Conservation (phyloP, 495 filamentous ascomycete species). For the Venustampulla echinocandica region DNA sequence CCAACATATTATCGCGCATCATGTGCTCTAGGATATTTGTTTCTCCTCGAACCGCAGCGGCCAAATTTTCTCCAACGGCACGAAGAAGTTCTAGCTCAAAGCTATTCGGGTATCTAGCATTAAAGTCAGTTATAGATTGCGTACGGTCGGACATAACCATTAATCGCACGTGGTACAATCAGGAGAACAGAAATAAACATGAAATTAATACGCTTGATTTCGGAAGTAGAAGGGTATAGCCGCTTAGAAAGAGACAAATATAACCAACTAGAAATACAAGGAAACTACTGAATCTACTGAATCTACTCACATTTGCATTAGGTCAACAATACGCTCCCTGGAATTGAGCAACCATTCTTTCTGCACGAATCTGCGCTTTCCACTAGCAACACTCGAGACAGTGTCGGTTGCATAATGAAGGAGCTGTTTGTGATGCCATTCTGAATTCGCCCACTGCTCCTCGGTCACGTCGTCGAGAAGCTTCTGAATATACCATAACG, state of each 20-base stretch:
- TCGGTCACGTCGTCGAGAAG: neutral
- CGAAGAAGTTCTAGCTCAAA: neutral
- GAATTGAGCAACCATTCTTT: constrained; percentile 7
- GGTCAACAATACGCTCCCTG: neutral
- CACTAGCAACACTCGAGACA: constrained; percentile 13
- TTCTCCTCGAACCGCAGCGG: constrained; percentile 29
- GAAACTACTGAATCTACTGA: neutral
- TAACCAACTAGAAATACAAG: no score
- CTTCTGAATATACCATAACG: neutral
- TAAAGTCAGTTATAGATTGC: neutral
- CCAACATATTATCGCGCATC: constrained; percentile 30
- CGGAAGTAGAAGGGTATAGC: no score
- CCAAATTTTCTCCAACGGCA: constrained; percentile 32
- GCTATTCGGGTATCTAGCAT: neutral
- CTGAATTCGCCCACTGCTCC: neutral
- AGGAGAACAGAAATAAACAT: no score
- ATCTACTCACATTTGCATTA: no score
- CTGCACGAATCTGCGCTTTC: neutral
- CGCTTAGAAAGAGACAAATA: no score
- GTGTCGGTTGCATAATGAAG: constrained; percentile 9
- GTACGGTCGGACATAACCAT: neutral
- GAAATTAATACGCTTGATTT: no score
- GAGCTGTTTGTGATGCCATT: constrained; percentile 4
- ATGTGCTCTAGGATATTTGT: constrained; percentile 33
- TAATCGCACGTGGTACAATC: no score